Evolutionary conservation across 306 rosid genomes (phyloP).

Genomic region (Glycyrrhiza uralensis): DNA sequence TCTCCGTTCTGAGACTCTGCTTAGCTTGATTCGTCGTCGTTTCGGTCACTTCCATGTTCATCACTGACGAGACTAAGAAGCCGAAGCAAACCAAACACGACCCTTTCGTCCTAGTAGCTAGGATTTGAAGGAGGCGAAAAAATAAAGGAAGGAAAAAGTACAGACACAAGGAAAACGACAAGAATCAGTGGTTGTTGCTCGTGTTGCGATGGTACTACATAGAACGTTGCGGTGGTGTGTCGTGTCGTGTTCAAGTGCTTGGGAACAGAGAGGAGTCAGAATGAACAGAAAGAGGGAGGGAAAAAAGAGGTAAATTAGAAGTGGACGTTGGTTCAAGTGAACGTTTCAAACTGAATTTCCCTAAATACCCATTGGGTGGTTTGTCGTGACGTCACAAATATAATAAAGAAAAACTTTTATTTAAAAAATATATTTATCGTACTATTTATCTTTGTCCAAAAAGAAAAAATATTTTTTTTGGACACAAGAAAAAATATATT

Average conservation of each 20-base stretch:
- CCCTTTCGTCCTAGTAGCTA: neutral
- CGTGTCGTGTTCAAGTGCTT: neutral
- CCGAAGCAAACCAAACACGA: neutral
- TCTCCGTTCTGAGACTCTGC: slow-evolving; percentile 47
- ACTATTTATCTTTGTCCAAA: too few species aligned
- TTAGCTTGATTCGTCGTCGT: slow-evolving; percentile 16
- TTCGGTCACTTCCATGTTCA: slow-evolving; percentile 15
- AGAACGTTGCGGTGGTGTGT: neutral
- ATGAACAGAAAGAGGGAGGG: neutral
- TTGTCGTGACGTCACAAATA: too few species aligned
- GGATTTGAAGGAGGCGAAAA: neutral
- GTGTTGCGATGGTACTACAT: neutral
- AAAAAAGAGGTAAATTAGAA: neutral
- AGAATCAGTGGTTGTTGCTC: neutral
- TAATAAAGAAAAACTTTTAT: too few species aligned
- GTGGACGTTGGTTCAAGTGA: neutral
- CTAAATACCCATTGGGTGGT: neutral
- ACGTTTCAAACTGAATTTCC: slow-evolving; percentile 9
- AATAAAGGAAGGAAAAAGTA: neutral
- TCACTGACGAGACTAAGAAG: neutral
- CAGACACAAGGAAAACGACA: neutral
- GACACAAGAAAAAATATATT: too few species aligned
- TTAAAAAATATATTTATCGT: too few species aligned
- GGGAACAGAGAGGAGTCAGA: neutral
- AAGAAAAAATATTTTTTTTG: too few species aligned